phyloP scores from a whole-genome alignment of 495 filamentous ascomycete genomes.

The Talaromyces stipitatus region DNA sequence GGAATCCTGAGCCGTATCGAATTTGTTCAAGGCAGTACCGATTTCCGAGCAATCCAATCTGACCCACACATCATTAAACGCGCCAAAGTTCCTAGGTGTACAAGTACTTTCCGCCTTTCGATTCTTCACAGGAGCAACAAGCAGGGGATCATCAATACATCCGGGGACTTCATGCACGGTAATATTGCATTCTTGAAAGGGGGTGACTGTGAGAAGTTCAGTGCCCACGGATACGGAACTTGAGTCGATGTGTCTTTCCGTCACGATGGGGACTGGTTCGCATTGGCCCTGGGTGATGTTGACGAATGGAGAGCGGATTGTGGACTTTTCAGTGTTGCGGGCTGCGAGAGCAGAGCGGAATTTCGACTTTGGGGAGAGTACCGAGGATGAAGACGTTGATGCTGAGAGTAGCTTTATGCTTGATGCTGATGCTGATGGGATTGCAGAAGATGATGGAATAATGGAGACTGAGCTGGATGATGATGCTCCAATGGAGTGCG shows the following conservation, averaged over 20 bases:
- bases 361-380: not conserved
- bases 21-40: not conserved
- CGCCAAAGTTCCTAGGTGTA: conserved; percentile 14
- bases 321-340: conserved; percentile 13
- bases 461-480: not conserved
- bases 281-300: conserved; percentile 21
- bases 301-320: conserved; percentile 15
- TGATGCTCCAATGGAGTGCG: not conserved
- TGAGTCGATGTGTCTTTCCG: conserved; percentile 19
- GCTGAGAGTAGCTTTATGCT: not conserved
- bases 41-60: conserved; percentile 20
- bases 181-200: conserved; percentile 23
- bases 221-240: conserved; percentile 26
- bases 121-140: conserved; percentile 16
- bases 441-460: not conserved
- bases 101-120: conserved; percentile 23
- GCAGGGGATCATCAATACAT: conserved; percentile 25
- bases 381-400: not conserved
- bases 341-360: conserved; percentile 16
- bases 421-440: not conserved
- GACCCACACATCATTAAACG: conserved; percentile 27
- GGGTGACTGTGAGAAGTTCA: conserved; percentile 15
- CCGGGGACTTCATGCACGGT: conserved; percentile 29
- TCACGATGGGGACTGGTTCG: conserved; percentile 23
- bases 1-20: not conserved